Base-by-base conservation (phyloP, 2,329 filamentous ascomycete genomes). In the Pseudovirgaria hyperparasitica region DNA sequence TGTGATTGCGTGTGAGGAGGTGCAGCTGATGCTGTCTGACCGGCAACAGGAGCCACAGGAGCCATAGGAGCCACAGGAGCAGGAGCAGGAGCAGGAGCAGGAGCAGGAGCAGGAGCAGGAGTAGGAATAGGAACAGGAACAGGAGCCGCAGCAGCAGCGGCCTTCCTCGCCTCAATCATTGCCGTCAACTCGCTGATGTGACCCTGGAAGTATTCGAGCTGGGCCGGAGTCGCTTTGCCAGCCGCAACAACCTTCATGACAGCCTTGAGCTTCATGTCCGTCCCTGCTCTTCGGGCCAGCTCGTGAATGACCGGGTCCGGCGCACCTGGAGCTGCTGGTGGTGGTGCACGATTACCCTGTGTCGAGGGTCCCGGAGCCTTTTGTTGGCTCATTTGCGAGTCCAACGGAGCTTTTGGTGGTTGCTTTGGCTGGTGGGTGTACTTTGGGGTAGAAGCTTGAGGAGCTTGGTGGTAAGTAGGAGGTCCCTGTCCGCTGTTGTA, bases 241-340 rank as follows among this genome's bases (percentile, higher is more conserved):
- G 76, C 73, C 0, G 82, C 82, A 1, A 90, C 82, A 28, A 81
- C 72, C 48, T 82, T 82, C 82, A 90, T 90, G 0, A 90, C 60
- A 19, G 78, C 73, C 31, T 84, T 76, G 7, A 90, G 59, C 29
- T 77, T 66, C 0, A 73, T 67, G 45, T 90, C 78, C 15, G 70
- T 72, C 0, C 77, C 79, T 5, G 82, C 82, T 37, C 72, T 72
- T 41, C 82, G 76, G 0, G 82, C 82, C 15, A 90, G 58, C 36
- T 80, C 73, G 26, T 84, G 76, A 30, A 90, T 87, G 22, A 90
- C 82, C 1, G 81, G 81, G 43, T 87, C 82, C n/a, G 65, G 57
- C 14, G 59, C 55, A 14, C 43, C 34, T 10, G 38, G 36, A 4
- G 35, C 33, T 3, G 40, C 31, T 4, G 39, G 26, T n/a, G 22